A percentile compares a stretch with the other conserved stretches of the same genome.
phyloP scores from a whole-genome alignment of 345 rosid species.

The Reutealis trisperma region DNA sequence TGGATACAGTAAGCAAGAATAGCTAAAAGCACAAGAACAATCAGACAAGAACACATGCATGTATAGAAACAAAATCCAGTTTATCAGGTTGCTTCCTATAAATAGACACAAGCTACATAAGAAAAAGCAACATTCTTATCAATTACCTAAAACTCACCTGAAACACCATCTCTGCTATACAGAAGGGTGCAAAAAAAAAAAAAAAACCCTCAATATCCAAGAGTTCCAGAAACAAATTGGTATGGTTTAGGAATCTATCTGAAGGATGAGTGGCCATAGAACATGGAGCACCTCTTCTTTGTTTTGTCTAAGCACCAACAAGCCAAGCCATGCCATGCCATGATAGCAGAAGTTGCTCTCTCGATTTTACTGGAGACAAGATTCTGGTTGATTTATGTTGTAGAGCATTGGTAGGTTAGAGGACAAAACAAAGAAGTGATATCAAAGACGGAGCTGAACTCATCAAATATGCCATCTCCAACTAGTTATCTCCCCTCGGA shows the following conservation, averaged over 20 bases:
- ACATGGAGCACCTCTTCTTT: neutral
- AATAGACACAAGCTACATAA: slow-evolving; percentile 2
- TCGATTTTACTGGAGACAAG: neutral
- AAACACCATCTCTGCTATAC: slow-evolving; percentile 6
- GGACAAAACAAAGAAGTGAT: neutral
- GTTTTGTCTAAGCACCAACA: neutral
- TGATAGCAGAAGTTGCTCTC: neutral
- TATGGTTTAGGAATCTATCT: neutral
- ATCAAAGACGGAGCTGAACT: neutral
- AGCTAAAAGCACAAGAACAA: neutral
- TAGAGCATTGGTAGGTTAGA: neutral
- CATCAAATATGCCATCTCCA: neutral
- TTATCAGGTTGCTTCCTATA: neutral
- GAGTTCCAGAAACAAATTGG: neutral
- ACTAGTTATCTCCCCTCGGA: slow-evolving; percentile 67
- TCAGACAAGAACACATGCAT: neutral
- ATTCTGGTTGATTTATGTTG: neutral
- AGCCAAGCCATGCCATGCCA: neutral
- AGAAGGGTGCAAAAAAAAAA: neutral
- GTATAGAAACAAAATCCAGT: neutral
- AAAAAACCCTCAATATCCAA: neutral
- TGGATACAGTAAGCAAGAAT: neutral
- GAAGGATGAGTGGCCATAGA: neutral
- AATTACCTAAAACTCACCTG: slow-evolving; percentile 4
- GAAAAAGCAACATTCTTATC: slow-evolving; percentile 1